A percentile compares a stretch with the other conserved stretches of the same genome.
Conservation (phyloP, 371 early-diverging fungal species). For the Lichtheimia hyalospora region DNA sequence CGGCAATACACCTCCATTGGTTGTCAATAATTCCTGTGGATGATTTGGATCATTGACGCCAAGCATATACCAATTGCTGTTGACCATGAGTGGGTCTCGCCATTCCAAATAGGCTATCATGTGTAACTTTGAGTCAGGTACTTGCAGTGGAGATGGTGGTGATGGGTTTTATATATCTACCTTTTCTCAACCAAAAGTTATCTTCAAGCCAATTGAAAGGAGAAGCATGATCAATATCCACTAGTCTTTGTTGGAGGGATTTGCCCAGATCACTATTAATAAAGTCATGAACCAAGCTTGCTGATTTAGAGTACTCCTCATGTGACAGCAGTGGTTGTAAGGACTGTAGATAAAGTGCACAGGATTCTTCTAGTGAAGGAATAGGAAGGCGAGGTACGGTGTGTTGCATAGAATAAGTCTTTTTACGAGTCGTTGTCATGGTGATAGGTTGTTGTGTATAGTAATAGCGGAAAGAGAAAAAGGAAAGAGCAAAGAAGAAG, state of each 20-base stretch:
- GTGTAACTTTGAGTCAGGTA: neutral
- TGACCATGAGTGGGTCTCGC: conserved; percentile 85
- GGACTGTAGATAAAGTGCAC: conserved; percentile 68
- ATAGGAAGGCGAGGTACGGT: conserved; percentile 80
- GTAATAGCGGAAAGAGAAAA: neutral
- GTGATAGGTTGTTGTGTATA: neutral
- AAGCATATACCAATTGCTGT: conserved; percentile 88
- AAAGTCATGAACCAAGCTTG: conserved; percentile 34
- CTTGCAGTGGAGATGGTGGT: neutral
- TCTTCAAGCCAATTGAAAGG: conserved; percentile 88
- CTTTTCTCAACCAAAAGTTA: conserved; percentile 81
- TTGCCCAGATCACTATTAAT: conserved; percentile 24
- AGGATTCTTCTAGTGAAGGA: conserved; percentile 75
- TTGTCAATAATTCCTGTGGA: conserved; percentile 50
- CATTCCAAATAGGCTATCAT: conserved; percentile 86
- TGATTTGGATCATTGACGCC: conserved; percentile 70
- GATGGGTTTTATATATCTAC: conserved; percentile 7
- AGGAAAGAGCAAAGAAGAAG: conserved; percentile 10
- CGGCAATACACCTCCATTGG: conserved; percentile 21
- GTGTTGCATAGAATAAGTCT: conserved; percentile 71
- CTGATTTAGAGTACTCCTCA: conserved; percentile 30
- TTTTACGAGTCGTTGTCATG: neutral
- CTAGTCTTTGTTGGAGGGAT: conserved; percentile 56
- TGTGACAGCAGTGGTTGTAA: conserved; percentile 61
- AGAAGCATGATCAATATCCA: conserved; percentile 61